Evolutionary conservation across 257 asterid species (phyloP).

Genomic region (Plantago ovata): DNA sequence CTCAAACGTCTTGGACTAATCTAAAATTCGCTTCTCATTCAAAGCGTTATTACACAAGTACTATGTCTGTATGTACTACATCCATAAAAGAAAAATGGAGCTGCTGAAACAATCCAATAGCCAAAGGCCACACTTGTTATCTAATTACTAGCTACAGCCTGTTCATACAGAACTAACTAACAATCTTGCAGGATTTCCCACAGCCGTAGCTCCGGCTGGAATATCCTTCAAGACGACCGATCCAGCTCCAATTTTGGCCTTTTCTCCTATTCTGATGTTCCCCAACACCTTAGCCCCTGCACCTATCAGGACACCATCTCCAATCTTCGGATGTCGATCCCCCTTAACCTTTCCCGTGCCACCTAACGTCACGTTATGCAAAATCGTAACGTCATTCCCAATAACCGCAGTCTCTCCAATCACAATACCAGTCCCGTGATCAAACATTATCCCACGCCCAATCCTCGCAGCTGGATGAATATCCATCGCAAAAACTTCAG

Average conservation of each 20-base stretch:
- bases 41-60: no score
- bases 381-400: conserved; percentile 65
- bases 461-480: conserved; percentile 51
- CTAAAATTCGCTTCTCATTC: no score
- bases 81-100: no score
- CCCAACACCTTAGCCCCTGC: conserved; percentile 73
- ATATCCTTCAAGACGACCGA: conserved; percentile 63
- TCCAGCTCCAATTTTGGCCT: conserved; percentile 73
- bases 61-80: no score
- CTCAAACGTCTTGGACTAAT: no score
- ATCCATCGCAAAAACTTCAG: conserved; percentile 51
- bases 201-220: conserved; percentile 59
- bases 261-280: conserved; percentile 48
- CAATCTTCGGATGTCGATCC: conserved; percentile 81
- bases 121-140: no score
- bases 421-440: conserved; percentile 79
- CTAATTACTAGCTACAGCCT: background rate
- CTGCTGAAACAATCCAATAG: no score
- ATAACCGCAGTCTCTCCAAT: conserved; percentile 84
- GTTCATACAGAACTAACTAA: conserved; percentile 35
- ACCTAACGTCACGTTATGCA: conserved; percentile 80
- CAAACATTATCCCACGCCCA: conserved; percentile 41
- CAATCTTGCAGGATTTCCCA: conserved; percentile 75
- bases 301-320: conserved; percentile 72
- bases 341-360: conserved; percentile 79